A percentile compares a stretch with the other conserved stretches of the same genome.
These are phyloP conservation scores for Testicularia cyperi DNA, from an alignment of 1,284 basidiomycete genomes.

Conservation along the genomic window DNA sequence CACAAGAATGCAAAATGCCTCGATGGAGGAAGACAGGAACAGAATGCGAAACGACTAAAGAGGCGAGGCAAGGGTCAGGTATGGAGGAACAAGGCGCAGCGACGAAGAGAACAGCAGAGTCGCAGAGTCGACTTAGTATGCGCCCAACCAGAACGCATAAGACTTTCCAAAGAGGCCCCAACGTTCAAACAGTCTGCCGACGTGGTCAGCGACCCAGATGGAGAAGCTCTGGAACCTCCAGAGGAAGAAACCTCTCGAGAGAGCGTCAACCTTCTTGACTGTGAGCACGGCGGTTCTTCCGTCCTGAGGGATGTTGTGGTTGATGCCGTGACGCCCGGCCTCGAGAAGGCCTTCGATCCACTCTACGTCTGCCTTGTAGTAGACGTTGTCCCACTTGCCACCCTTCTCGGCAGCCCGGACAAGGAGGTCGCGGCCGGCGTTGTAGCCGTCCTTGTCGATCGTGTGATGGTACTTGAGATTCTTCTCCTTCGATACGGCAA, in stretches of 20 bases:
- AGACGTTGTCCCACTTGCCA: slow-evolving; percentile 49
- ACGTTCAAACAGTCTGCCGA: slow-evolving; percentile 7
- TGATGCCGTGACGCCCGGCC: slow-evolving; percentile 55
- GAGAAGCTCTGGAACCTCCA: slow-evolving; percentile 23
- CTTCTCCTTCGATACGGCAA: slow-evolving; percentile 59
- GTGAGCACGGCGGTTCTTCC: slow-evolving; percentile 54
- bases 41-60: no score
- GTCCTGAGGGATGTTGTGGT: slow-evolving; percentile 58
- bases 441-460: slow-evolving; percentile 59
- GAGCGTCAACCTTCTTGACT: slow-evolving; percentile 39
- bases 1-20: no score
- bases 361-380: slow-evolving; percentile 54
- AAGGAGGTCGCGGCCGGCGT: slow-evolving; percentile 56
- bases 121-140: no score
- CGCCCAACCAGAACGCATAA: no score
- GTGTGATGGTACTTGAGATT: slow-evolving; percentile 54
- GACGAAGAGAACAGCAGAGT: no score
- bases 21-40: no score
- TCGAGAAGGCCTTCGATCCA: slow-evolving; percentile 56
- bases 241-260: slow-evolving; percentile 22
- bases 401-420: slow-evolving; percentile 52
- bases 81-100: not conserved
- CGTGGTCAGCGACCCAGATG: slow-evolving; percentile 20
- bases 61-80: no score
- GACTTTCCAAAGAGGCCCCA: slow-evolving; percentile 6